These are phyloP conservation scores for Xylaria sp. DNA, from an alignment of 2,329 filamentous ascomycete genomes.

Conservation along the genomic window DNA sequence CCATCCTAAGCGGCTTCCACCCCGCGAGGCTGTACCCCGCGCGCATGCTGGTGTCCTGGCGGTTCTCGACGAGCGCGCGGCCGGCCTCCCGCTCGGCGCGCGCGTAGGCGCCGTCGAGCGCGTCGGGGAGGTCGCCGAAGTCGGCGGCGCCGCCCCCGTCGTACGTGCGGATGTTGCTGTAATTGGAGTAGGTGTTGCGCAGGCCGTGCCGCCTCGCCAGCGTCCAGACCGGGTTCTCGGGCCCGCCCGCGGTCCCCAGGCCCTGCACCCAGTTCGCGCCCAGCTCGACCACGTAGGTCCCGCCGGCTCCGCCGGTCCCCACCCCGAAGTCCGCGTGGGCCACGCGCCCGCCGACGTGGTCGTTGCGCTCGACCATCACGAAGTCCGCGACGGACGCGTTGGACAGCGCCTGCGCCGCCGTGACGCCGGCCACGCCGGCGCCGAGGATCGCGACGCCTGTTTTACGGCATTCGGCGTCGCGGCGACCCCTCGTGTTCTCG, in stretches of 20 bases:
- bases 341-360: constrained; percentile 64
- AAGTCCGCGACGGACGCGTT: constrained; percentile 67
- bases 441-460: constrained; percentile 52
- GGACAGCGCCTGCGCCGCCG: constrained; percentile 63
- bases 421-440: constrained; percentile 64
- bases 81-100: constrained; percentile 57
- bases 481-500: not conserved
- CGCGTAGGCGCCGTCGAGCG: constrained; percentile 51
- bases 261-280: constrained; percentile 66
- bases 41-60: constrained; percentile 64
- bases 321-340: constrained; percentile 60
- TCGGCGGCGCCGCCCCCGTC: constrained; percentile 58
- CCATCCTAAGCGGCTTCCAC: constrained; percentile 67
- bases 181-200: constrained; percentile 60
- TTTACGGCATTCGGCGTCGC: constrained; percentile 35
- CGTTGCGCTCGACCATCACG: constrained; percentile 65
- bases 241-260: constrained; percentile 34
- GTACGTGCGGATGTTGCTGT: constrained; percentile 60
- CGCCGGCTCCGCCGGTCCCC: constrained; percentile 51
- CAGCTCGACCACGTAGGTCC: constrained; percentile 62
- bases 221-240: constrained; percentile 66
- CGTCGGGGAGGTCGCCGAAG: constrained; percentile 53
- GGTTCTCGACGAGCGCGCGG: constrained; percentile 57
- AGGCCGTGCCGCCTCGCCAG: constrained; percentile 62
- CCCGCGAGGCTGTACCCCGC: constrained; percentile 61